Conservation (phyloP, 805 yeast species). For the Teunomyces stri region DNA sequence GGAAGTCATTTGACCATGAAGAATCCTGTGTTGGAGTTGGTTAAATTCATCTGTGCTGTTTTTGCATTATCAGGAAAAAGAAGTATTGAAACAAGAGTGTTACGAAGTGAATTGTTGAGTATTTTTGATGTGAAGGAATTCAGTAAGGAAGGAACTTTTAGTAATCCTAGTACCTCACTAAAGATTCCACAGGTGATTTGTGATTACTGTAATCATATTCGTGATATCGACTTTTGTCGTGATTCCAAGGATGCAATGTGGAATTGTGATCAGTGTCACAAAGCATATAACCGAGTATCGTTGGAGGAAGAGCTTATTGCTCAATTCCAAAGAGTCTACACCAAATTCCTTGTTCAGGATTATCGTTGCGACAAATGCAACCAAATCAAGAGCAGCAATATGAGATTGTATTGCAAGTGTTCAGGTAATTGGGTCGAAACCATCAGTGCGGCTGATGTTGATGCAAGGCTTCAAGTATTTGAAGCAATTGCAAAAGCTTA, state of each 20-base stretch:
- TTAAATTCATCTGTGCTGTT: conserved; percentile 72
- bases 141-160: conserved; percentile 67
- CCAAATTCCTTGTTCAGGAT: conserved; percentile 76
- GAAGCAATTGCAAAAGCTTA: conserved; percentile 58
- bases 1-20: conserved; percentile 61
- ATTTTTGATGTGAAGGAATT: conserved; percentile 84
- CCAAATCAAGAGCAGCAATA: conserved; percentile 59
- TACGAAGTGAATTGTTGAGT: conserved; percentile 71
- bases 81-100: conserved; percentile 66
- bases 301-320: conserved; percentile 79
- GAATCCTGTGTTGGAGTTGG: conserved; percentile 78
- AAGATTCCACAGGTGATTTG: conserved; percentile 69
- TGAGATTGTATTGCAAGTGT: conserved; percentile 77
- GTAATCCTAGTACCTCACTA: conserved; percentile 72
- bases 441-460: conserved; percentile 42
- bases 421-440: conserved; percentile 83
- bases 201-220: conserved; percentile 68
- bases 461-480: conserved; percentile 47
- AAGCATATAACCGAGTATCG: conserved; percentile 59
- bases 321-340: conserved; percentile 53
- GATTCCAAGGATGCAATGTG: conserved; percentile 54
- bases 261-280: conserved; percentile 66
- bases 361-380: conserved; percentile 76
- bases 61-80: conserved; percentile 63
- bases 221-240: conserved; percentile 81